These are phyloP conservation scores for Orbilia quercus DNA, from an alignment of 2,329 filamentous ascomycete species.

Conservation along the genomic window DNA sequence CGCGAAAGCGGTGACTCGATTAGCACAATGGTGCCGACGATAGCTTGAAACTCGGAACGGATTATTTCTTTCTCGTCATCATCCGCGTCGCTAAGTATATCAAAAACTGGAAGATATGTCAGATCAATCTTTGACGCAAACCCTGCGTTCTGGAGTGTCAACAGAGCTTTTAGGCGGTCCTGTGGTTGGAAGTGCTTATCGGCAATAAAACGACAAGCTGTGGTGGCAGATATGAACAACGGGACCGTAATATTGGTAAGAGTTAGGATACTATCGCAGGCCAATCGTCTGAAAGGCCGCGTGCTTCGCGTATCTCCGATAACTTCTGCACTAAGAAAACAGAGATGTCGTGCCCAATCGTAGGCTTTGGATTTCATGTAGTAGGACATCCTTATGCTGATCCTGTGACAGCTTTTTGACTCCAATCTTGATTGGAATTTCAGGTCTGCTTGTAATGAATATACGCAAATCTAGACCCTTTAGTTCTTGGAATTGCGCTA, in stretches of 20 bases:
- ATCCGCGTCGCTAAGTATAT: constrained; percentile 6
- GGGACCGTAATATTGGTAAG: constrained; percentile 23
- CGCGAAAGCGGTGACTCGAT: constrained; percentile 25
- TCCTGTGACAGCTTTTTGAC: constrained; percentile 8
- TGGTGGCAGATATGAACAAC: constrained; percentile 46
- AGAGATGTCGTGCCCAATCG: constrained; percentile 32
- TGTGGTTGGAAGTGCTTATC: constrained; percentile 12
- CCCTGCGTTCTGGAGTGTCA: constrained; percentile 7
- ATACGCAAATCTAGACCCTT: constrained; percentile 21
- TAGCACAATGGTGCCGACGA: constrained; percentile 28
- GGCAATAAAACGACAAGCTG: constrained; percentile 35
- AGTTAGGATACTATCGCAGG: constrained; percentile 10
- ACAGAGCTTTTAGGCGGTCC: constrained; percentile 10
- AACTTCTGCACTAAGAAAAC: constrained; percentile 23
- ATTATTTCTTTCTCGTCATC: constrained; percentile 6
- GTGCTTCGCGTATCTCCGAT: constrained; percentile 2
- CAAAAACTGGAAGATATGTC: constrained; percentile 39
- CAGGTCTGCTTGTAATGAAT: constrained; percentile 38
- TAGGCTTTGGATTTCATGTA: constrained; percentile 38
- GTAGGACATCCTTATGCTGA: constrained; percentile 11
- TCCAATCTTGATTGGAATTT: background rate
- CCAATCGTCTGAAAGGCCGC: constrained; percentile 13
- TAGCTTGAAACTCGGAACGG: constrained; percentile 9
- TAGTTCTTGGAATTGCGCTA: background rate
- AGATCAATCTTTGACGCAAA: constrained; percentile 18